Conservation (phyloP, 768 basidiomycete species). For the Xerocomellus intermedius region DNA sequence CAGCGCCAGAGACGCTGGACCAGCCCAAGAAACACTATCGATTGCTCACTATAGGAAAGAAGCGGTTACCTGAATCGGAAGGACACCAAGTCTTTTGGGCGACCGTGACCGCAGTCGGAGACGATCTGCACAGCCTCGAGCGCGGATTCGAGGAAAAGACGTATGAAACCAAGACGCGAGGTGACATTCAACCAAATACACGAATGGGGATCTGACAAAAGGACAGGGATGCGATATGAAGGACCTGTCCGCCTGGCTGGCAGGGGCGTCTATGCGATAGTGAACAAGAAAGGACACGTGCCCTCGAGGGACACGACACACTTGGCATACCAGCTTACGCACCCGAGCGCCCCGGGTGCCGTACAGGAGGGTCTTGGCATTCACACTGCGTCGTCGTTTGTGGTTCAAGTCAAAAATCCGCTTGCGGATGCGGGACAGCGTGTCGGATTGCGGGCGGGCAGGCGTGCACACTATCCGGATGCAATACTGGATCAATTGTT, state of each 20-base stretch:
- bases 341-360: conserved; percentile 48
- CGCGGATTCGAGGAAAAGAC: conserved; percentile 26
- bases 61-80: conserved; percentile 51
- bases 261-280: conserved; percentile 58
- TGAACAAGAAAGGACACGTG: conserved; percentile 41
- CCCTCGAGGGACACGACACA: conserved; percentile 51
- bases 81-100: conserved; percentile 33
- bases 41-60: conserved; percentile 56
- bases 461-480: conserved; percentile 45
- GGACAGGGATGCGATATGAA: too few relatives aligned
- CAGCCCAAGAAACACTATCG: conserved; percentile 45
- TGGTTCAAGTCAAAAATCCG: conserved; percentile 56
- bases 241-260: too few relatives aligned
- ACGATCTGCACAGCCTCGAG: background rate
- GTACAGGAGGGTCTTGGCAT: conserved; percentile 56
- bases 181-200: conserved; percentile 23
- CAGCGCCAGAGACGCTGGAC: too few relatives aligned
- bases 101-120: conserved; percentile 42
- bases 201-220: background rate
- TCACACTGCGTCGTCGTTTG: conserved; percentile 49
- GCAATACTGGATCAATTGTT: too few relatives aligned
- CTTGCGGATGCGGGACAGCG: too few relatives aligned
- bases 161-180: conserved; percentile 63
- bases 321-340: conserved; percentile 59
- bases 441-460: conserved; percentile 15